Percentiles rank a stretch among this genome's conserved stretches.
Conservation (phyloP, 2,329 filamentous ascomycete genomes). For the Ceratocystis eucalypticola region DNA sequence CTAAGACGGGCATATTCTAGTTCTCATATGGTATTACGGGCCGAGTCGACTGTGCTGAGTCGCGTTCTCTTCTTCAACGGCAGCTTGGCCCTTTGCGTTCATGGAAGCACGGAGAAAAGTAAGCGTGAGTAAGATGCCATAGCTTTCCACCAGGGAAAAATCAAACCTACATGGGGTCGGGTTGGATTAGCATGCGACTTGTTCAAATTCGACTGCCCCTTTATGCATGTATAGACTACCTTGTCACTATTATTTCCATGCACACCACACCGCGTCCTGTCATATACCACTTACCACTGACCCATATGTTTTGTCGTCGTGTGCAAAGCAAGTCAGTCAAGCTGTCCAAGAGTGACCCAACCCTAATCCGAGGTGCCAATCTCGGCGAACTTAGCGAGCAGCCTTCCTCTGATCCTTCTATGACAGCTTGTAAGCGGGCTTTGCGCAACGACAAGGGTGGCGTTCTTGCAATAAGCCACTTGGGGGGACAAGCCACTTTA, state of each 20-base stretch:
- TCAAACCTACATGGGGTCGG: too few relatives aligned
- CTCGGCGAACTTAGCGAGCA: slow-evolving; percentile 9
- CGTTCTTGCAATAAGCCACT: neutral
- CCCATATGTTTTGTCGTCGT: too few relatives aligned
- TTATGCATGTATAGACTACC: neutral
- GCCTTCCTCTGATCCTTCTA: slow-evolving; percentile 8
- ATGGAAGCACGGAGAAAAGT: neutral
- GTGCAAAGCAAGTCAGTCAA: too few relatives aligned
- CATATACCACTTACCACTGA: too few relatives aligned
- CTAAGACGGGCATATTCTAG: neutral
- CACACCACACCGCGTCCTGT: too few relatives aligned
- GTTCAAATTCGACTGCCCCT: neutral
- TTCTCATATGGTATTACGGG: neutral
- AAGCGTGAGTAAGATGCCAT: neutral
- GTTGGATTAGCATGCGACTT: neutral
- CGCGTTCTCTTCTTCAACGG: neutral
- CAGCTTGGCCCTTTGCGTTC: neutral
- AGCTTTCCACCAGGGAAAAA: neutral
- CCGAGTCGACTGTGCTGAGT: neutral
- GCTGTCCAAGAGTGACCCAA: neutral
- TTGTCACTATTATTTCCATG: too few relatives aligned
- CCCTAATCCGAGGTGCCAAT: neutral
- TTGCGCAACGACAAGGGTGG: neutral
- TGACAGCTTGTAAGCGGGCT: neutral
- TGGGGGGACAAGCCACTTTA: neutral